Percentiles rank a stretch among this genome's conserved stretches.
Evolutionary conservation across 306 rosid species (phyloP).

Genomic region (Acacia confusa): DNA sequence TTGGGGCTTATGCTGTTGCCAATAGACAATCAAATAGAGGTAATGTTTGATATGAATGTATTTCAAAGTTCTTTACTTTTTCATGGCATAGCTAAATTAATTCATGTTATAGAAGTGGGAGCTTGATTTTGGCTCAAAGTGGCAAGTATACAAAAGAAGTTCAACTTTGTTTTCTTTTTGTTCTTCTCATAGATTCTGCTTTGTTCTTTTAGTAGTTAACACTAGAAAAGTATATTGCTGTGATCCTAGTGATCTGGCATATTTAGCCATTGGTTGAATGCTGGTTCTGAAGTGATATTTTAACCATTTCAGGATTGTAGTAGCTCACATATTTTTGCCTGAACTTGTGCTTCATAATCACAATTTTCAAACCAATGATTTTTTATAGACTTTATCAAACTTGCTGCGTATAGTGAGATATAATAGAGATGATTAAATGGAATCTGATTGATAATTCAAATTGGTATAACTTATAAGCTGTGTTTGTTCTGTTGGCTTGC

Average conservation of each 20-base stretch:
- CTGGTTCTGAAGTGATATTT: slow-evolving; percentile 30
- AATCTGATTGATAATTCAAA: slow-evolving; percentile 14
- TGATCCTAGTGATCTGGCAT: slow-evolving; percentile 23
- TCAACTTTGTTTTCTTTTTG: background rate
- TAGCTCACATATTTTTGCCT: background rate
- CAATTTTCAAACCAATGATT: background rate
- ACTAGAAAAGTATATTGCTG: background rate
- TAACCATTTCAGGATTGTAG: slow-evolving; percentile 10
- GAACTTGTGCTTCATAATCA: background rate
- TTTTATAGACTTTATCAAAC: background rate
- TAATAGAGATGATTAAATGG: background rate
- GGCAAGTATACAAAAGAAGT: background rate
- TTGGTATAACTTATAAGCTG: background rate
- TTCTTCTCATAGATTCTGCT: background rate
- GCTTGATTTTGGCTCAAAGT: slow-evolving; percentile 16
- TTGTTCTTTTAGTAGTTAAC: slow-evolving; percentile 1
- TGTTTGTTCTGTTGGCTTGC: slow-evolving; percentile 5
- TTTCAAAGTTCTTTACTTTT: slow-evolving; percentile 3
- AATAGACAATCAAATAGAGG: slow-evolving; percentile 80
- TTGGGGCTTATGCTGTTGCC: slow-evolving; percentile 66
- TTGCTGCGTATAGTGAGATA: background rate
- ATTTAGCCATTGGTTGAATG: slow-evolving; percentile 11
- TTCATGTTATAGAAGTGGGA: background rate
- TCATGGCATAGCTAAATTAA: slow-evolving; percentile 15
- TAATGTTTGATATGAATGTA: slow-evolving; percentile 37